Evolutionary conservation across 352 stramenopile genomes (phyloP).

Genomic region (Peronospora farinosa): DNA sequence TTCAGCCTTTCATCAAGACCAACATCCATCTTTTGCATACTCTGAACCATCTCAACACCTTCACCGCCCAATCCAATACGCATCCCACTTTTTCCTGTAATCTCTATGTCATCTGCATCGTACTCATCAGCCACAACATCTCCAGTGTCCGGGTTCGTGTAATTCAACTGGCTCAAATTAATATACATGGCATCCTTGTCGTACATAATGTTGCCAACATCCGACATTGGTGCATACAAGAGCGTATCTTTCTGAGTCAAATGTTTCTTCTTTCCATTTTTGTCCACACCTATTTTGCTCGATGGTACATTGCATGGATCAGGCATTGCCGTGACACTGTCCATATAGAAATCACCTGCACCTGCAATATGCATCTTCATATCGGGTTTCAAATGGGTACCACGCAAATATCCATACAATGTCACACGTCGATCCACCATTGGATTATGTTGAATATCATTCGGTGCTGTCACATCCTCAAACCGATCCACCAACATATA

Average conservation of each 20-base stretch:
- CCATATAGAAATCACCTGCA: constrained; percentile 96
- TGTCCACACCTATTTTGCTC: constrained; percentile 39
- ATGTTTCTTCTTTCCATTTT: constrained; percentile 79
- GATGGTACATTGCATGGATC: constrained; percentile 95
- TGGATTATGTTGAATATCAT: constrained; percentile 90
- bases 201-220: constrained; percentile 97
- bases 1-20: constrained; percentile 93
- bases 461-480: constrained; percentile 96
- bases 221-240: constrained; percentile 81
- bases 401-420: constrained; percentile 97
- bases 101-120: constrained; percentile 32
- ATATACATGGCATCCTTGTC: constrained; percentile 99
- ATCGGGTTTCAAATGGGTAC: constrained; percentile 95
- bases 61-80: constrained; percentile 54
- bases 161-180: constrained; percentile 91
- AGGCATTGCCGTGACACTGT: constrained; percentile 88
- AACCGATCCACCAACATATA: constrained; percentile 98
- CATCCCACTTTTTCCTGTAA: constrained; percentile 16
- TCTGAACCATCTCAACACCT: constrained; percentile 91
- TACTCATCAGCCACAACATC: constrained; percentile 54
- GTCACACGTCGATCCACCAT: constrained; percentile 90
- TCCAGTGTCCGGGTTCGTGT: constrained; percentile 90
- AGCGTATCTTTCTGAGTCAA: constrained; percentile 93
- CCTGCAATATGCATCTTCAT: constrained; percentile 98
- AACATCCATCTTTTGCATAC: constrained; percentile 87